Evolutionary conservation across 306 rosid genomes (phyloP), one percentile per base, ranked within the genome.

Genomic region (Senna tora): DNA sequence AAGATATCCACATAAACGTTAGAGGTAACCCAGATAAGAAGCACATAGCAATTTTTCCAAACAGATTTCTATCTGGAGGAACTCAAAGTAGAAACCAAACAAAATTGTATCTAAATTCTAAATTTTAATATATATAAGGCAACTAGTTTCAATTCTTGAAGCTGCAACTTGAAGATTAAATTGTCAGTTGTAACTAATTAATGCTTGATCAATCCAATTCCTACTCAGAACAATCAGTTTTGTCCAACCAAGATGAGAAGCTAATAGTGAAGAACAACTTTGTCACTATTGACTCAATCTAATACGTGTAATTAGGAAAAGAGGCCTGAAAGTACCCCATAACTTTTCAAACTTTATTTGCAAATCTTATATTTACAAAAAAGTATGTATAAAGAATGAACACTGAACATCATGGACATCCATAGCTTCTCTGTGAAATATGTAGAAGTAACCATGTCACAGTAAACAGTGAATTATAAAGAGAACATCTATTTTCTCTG

Each of bases 181-280:
- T 45, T 45, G 51, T 45, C 12, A 45, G 51, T 14, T 28, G 43
- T 20, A 43, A 45, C 47, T 17, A n/a, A n/a, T n/a, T n/a, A n/a
- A n/a, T n/a, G n/a, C 22, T 43, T 33, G 52, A 77, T 71, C 70
- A 71, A 77, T 46, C 7, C 56, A 71, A 34, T 43, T 70, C 46
- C 52, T 39, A 55, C 53, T 51, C 58, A 39, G 38, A 6, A 22
- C 21, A 22, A 33, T 43, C 28, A 52, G 32, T 49, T 30, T 60
- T 73, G 60, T 8, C 75, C 52, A 41, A 49, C 16, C 55, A 49
- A 42, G 33, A 65, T 57, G n/a, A 65, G 2, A 16, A 47, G 41
- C 51, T 2, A 56, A 57, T 12, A 14, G 60, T 51, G 71, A 76
- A 45, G 52, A 49, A 20, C 59, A 64, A 55, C 34, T n/a, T 33